These are phyloP conservation scores for Solanum bukasovii DNA, from an alignment of 257 asterid species.

Conservation along the genomic window DNA sequence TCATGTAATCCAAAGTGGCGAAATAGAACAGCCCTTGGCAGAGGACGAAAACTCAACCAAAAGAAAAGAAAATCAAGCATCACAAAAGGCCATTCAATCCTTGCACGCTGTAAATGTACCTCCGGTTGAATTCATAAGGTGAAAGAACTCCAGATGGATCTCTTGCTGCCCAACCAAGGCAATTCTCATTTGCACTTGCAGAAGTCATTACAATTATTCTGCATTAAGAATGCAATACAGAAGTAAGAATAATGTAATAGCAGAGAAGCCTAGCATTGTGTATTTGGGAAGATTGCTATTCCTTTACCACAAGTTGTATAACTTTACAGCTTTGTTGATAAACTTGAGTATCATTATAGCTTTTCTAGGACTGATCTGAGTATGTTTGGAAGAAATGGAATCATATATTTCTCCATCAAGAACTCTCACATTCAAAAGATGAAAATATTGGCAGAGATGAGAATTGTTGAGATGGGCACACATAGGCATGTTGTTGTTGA, in stretches of 20 bases:
- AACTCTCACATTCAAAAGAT: background rate
- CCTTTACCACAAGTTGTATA: background rate
- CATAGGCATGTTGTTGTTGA: background rate
- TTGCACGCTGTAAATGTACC: slow-evolving; percentile 19
- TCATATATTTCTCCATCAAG: background rate
- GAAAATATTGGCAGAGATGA: background rate
- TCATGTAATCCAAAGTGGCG: background rate
- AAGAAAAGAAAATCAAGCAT: background rate
- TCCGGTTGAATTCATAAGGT: slow-evolving; percentile 63
- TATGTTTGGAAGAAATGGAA: background rate
- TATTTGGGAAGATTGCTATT: background rate
- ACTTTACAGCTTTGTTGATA: background rate
- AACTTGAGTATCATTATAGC: background rate
- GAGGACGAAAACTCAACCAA: background rate
- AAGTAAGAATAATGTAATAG: background rate
- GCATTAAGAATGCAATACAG: background rate
- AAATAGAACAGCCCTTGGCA: background rate
- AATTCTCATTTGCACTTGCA: slow-evolving; percentile 23
- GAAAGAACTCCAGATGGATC: slow-evolving; percentile 78
- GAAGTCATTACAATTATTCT: slow-evolving; percentile 20
- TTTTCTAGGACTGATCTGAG: background rate
- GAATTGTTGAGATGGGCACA: background rate
- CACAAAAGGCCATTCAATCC: background rate
- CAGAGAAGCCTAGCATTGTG: background rate
- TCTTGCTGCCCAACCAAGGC: slow-evolving; percentile 82